Evolutionary conservation across 164 flowering plant species (phyloP), one percentile per base, ranked within the genome.

Genomic region (Vitis amurensis): DNA sequence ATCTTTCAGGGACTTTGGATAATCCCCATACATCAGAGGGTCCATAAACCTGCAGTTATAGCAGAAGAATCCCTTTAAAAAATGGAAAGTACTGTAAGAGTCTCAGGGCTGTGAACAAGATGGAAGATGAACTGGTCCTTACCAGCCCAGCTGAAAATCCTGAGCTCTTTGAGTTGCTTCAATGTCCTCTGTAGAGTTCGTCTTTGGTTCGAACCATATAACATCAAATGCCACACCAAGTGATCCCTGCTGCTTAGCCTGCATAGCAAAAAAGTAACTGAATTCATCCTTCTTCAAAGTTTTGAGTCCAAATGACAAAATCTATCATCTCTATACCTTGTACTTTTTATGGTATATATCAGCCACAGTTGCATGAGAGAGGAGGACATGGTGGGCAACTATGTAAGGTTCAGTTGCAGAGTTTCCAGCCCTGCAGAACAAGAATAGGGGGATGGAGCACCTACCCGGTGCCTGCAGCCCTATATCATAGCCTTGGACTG

Each of bases 91-190:
- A 37, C 7, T 37, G 44, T 3, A 37, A 37, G 44, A 37, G 4
- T 37, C 7, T 37, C 44, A 37, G 44, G 44, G 2, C 44, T 37
- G 44, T 37, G 44, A 37, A 37, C 27, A 23, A 23, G 27, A 23
- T 23, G 27, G 27, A 37, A 37, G 44, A 37, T 3, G 6, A 3
- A 6, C 44, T 37, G 6, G 7, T 37, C 44, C 13, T 70, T 84
- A 95, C 99, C 99, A 95, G 61, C 98, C 99, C 68, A 95, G 80
- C 76, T 90, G 89, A 72, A 92, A 94, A 63, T 94, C 98, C 71
- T 83, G 87, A 14, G 99, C 98, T 76, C 97, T 84, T 68, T 89
- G 89, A 47, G 99, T 70, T 15, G 99, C 99, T 65, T 83, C 88
- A 47, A 88, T 81, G 76, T 93, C 96, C 44, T 71, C 85, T 2